Evolutionary conservation across 306 rosid genomes (phyloP).

Genomic region (Nissolia schottii): DNA sequence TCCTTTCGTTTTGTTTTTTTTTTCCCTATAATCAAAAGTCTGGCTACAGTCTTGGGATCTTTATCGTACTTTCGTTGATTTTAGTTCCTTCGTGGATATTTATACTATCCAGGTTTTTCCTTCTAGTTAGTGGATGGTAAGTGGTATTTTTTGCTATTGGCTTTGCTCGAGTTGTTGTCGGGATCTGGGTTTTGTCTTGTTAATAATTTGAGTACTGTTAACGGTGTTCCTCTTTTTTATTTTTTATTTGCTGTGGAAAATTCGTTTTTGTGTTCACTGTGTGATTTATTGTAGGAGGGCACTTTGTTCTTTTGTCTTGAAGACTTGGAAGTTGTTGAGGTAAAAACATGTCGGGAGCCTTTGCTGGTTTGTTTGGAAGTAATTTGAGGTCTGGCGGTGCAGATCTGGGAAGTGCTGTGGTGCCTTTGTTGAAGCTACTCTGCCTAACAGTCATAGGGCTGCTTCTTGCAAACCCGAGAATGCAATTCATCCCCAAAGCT

Average conservation of each 20-base stretch:
- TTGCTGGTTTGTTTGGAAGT: conserved; percentile 18
- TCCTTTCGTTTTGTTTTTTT: not conserved
- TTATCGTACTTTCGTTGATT: not conserved
- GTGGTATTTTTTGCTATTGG: not conserved
- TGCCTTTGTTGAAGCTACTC: conserved; percentile 69
- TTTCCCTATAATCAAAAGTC: not conserved
- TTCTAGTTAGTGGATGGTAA: not conserved
- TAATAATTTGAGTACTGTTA: not conserved
- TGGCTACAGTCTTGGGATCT: not conserved
- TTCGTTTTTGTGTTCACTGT: not conserved
- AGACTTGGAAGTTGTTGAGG: conserved; percentile 5
- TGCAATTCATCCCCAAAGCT: conserved; percentile 60
- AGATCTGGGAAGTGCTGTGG: conserved; percentile 53
- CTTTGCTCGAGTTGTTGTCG: not conserved
- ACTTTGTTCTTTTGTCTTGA: conserved; percentile 8
- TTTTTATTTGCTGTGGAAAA: not conserved
- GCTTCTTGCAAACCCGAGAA: conserved; percentile 61
- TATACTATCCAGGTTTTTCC: not conserved
- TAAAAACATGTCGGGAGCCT: conserved; percentile 43
- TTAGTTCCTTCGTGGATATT: not conserved
- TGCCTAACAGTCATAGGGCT: conserved; percentile 63
- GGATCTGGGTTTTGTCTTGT: not conserved
- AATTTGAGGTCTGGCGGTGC: conserved; percentile 35
- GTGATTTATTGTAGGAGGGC: conserved; percentile 34
- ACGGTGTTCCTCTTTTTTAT: too few relatives aligned